A percentile compares a stretch with the other conserved stretches of the same genome.
Evolutionary conservation across 2,329 filamentous ascomycete genomes (phyloP).

Genomic region (Fusarium transvaalense): DNA sequence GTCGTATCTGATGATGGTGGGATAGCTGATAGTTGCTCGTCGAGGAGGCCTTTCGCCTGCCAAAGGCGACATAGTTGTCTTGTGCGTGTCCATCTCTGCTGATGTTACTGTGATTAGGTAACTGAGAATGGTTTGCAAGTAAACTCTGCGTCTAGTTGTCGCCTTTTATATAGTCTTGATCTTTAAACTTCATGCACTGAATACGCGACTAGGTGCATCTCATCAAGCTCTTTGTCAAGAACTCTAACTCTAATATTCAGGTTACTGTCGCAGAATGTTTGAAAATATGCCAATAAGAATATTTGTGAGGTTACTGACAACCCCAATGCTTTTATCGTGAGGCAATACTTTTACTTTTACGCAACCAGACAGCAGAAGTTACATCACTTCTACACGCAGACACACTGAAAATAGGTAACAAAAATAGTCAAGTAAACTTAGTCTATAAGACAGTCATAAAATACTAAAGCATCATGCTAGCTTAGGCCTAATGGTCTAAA

Average conservation of each 20-base stretch:
- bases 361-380: not conserved
- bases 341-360: no score
- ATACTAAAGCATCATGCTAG: no score
- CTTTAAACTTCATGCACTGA: not conserved
- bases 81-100: not conserved
- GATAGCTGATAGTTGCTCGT: no score
- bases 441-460: no score
- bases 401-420: no score
- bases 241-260: not conserved
- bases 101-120: no score
- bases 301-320: not conserved
- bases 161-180: not conserved
- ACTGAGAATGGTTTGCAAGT: not conserved
- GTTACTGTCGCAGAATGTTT: not conserved
- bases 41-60: not conserved
- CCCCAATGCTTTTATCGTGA: not conserved
- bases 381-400: not conserved
- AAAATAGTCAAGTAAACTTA: no score
- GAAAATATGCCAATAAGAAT: not conserved
- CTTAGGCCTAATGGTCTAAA: no score
- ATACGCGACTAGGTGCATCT: no score
- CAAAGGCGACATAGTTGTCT: no score
- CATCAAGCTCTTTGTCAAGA: no score
- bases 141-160: not conserved
- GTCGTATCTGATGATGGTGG: not conserved